Evolutionary conservation across 1,139 yeast genomes (phyloP).

Genomic region (Lizanozyma gosingica): DNA sequence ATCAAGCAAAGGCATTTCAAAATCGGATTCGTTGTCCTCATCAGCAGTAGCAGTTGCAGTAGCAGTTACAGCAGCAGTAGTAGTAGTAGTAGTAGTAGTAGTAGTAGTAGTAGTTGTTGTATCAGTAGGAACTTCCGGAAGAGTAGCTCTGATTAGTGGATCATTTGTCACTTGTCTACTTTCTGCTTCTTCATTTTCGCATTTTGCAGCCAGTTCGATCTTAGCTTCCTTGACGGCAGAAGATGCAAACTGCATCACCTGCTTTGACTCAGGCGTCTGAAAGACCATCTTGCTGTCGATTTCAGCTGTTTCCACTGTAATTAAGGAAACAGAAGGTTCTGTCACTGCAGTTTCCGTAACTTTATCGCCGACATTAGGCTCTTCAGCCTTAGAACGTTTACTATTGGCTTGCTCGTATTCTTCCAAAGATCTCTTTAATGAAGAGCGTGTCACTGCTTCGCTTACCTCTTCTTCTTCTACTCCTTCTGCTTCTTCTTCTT

Average conservation of each 20-base stretch:
- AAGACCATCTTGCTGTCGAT: neutral
- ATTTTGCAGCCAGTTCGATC: too few relatives aligned
- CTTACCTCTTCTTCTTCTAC: slow-evolving; percentile 6
- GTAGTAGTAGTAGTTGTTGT: too few relatives aligned
- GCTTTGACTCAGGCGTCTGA: neutral
- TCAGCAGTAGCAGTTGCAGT: slow-evolving; percentile 12
- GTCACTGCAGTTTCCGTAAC: slow-evolving; percentile 3
- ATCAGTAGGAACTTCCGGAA: too few relatives aligned
- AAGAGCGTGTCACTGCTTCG: slow-evolving; percentile 6
- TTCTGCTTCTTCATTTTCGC: too few relatives aligned
- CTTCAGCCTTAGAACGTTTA: slow-evolving; percentile 8
- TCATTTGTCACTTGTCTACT: too few relatives aligned
- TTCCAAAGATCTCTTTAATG: slow-evolving; percentile 4
- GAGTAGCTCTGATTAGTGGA: too few relatives aligned
- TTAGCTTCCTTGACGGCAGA: slow-evolving; percentile 1
- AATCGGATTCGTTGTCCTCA: slow-evolving; percentile 28
- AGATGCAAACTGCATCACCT: neutral
- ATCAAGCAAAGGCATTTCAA: slow-evolving; percentile 51
- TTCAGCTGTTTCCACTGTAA: slow-evolving; percentile 5
- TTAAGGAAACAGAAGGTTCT: slow-evolving; percentile 2
- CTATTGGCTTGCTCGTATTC: slow-evolving; percentile 14
- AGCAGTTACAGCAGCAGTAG: too few relatives aligned
- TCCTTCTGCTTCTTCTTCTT: slow-evolving; percentile 3
- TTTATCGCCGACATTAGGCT: slow-evolving; percentile 3
- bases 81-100: too few relatives aligned